These are phyloP conservation scores for Haemoproteus tartakovskyi DNA, from an alignment of 169 alveolate genomes.

Conservation along the genomic window DNA sequence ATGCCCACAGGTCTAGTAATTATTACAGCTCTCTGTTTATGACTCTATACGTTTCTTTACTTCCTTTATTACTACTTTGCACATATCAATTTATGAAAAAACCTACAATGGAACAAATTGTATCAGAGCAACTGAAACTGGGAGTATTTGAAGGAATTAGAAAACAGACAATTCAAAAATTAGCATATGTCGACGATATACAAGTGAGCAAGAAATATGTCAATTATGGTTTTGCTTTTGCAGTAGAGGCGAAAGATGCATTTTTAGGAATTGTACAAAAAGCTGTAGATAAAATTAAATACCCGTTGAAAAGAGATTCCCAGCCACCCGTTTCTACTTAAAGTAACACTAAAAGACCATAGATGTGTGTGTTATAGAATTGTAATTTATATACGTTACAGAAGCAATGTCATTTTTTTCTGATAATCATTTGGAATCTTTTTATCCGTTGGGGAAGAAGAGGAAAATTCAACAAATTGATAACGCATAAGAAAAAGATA, in stretches of 20 bases:
- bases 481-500: too few relatives aligned
- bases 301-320: constrained; percentile 32
- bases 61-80: constrained; percentile 68
- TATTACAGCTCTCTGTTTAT: constrained; percentile 62
- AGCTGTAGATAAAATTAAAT: constrained; percentile 69
- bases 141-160: constrained; percentile 71
- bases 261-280: constrained; percentile 68
- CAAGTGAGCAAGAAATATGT: neutral
- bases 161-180: constrained; percentile 21
- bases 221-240: constrained; percentile 72
- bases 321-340: too few relatives aligned
- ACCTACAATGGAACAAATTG: constrained; percentile 75
- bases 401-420: too few relatives aligned
- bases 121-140: constrained; percentile 66
- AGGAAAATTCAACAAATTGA: too few relatives aligned
- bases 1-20: constrained; percentile 59
- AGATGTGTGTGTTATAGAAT: too few relatives aligned
- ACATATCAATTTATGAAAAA: constrained; percentile 65
- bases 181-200: constrained; percentile 68
- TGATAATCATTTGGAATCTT: too few relatives aligned
- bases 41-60: constrained; percentile 61
- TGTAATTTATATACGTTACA: too few relatives aligned
- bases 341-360: too few relatives aligned
- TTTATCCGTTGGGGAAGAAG: too few relatives aligned
- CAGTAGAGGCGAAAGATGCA: constrained; percentile 72